These are phyloP conservation scores for Globisporangium emineosum DNA, from an alignment of 352 stramenopile species.

Conservation along the genomic window DNA sequence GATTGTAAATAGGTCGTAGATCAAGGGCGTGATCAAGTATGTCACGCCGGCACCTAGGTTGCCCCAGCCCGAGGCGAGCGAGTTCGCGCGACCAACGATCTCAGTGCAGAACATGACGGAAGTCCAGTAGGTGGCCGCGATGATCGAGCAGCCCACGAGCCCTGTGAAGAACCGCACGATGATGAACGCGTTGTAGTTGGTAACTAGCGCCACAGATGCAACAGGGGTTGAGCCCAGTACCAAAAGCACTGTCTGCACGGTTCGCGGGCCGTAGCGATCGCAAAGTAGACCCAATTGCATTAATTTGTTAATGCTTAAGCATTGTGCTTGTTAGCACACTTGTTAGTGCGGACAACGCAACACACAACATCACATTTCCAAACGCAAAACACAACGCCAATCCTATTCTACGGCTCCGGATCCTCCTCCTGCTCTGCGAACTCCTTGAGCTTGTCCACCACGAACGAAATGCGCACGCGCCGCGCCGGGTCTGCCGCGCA, in stretches of 20 bases:
- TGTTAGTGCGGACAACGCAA: no score
- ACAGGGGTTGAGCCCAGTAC: constrained; percentile 80
- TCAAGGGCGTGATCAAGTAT: constrained; percentile 82
- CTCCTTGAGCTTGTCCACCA: constrained; percentile 12
- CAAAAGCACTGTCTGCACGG: constrained; percentile 80
- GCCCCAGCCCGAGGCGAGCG: constrained; percentile 90
- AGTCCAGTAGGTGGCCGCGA: constrained; percentile 93
- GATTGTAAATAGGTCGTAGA: constrained; percentile 88
- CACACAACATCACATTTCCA: not conserved
- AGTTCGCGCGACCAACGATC: constrained; percentile 92
- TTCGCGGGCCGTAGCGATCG: constrained; percentile 88
- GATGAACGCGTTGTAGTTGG: constrained; percentile 67
- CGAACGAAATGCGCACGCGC: constrained; percentile 8
- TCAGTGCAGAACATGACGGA: constrained; percentile 92
- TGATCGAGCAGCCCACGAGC: constrained; percentile 91
- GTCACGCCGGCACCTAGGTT: constrained; percentile 91
- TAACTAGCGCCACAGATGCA: constrained; percentile 79
- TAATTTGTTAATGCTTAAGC: no score
- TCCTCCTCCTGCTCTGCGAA: constrained; percentile 18
- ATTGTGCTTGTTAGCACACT: no score
- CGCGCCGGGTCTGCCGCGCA: constrained; percentile 1
- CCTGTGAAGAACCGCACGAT: constrained; percentile 93
- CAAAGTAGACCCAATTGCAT: no score
- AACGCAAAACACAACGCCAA: not conserved
- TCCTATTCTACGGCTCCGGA: not conserved